Conservation (phyloP, 1,139 yeast genomes). For the Yamadazyma buinensis region DNA sequence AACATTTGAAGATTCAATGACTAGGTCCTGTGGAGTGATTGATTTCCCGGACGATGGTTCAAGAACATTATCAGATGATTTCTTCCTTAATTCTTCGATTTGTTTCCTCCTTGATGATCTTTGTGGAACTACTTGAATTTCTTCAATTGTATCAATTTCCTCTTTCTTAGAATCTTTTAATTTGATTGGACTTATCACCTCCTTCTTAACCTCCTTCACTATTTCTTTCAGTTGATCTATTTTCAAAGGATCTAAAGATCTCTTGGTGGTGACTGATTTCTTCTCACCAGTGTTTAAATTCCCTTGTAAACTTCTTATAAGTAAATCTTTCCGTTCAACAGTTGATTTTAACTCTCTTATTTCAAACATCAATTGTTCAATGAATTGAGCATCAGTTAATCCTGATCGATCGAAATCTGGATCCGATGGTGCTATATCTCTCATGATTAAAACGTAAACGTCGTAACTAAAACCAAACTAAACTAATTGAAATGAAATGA, state of each 20-base stretch:
- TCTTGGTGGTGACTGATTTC: not conserved
- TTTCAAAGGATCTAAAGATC: not conserved
- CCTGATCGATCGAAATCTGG: slow-evolving; percentile 32
- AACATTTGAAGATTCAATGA: not conserved
- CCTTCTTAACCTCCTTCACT: not conserved
- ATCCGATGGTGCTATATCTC: slow-evolving; percentile 32
- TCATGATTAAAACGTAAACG: too few species aligned
- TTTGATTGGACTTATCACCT: not conserved
- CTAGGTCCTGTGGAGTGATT: too few species aligned
- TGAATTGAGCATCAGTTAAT: slow-evolving; percentile 29
- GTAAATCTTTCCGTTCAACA: slow-evolving; percentile 12
- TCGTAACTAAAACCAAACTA: too few species aligned
- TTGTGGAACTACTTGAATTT: slow-evolving; percentile 8
- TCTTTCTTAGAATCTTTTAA: not conserved
- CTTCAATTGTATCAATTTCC: slow-evolving; percentile 1
- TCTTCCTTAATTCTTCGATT: not conserved
- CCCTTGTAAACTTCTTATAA: slow-evolving; percentile 19
- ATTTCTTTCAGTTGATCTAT: not conserved
- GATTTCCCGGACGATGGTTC: too few species aligned
- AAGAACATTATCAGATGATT: too few species aligned
- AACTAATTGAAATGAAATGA: too few species aligned
- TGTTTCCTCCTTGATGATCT: slow-evolving; percentile 10
- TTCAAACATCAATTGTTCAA: slow-evolving; percentile 36
- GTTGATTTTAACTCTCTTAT: slow-evolving; percentile 27
- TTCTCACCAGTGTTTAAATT: slow-evolving; percentile 4